These are phyloP conservation scores for Laguncularia racemosa DNA, from an alignment of 345 rosid genomes.

Conservation along the genomic window DNA sequence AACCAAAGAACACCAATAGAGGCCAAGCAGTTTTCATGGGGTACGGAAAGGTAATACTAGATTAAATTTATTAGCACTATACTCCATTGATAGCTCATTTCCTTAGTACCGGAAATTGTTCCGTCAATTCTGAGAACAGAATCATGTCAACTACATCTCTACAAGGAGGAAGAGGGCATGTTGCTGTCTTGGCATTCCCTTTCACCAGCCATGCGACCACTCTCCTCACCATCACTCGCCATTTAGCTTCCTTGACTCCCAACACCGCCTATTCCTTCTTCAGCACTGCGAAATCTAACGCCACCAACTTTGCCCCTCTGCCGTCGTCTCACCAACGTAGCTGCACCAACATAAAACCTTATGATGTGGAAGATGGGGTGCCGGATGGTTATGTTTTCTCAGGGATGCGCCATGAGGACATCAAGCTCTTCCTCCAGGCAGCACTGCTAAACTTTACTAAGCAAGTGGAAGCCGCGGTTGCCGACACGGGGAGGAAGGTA, in stretches of 20 bases:
- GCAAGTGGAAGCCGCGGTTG: constrained; percentile 18
- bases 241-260: constrained; percentile 20
- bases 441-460: constrained; percentile 23
- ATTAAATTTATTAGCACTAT: too few relatives aligned
- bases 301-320: background rate
- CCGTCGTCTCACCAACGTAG: background rate
- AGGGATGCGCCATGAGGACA: constrained; percentile 14
- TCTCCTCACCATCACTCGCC: constrained; percentile 17
- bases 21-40: too few relatives aligned
- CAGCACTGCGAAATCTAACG: constrained; percentile 11
- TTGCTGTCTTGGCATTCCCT: constrained; percentile 29
- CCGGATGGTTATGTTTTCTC: constrained; percentile 12
- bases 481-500: constrained; percentile 7
- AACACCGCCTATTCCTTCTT: constrained; percentile 11
- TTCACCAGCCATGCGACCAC: constrained; percentile 24
- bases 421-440: constrained; percentile 21
- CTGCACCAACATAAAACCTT: constrained; percentile 14
- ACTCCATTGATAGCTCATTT: too few relatives aligned
- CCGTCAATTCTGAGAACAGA: too few relatives aligned
- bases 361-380: constrained; percentile 17
- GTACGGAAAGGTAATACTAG: too few relatives aligned
- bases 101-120: too few relatives aligned
- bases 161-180: background rate
- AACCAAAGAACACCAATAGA: too few relatives aligned
- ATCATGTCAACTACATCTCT: too few relatives aligned